Conservation (phyloP, 192 early-diverging fungal genomes). For the Podochytrium sp. region DNA sequence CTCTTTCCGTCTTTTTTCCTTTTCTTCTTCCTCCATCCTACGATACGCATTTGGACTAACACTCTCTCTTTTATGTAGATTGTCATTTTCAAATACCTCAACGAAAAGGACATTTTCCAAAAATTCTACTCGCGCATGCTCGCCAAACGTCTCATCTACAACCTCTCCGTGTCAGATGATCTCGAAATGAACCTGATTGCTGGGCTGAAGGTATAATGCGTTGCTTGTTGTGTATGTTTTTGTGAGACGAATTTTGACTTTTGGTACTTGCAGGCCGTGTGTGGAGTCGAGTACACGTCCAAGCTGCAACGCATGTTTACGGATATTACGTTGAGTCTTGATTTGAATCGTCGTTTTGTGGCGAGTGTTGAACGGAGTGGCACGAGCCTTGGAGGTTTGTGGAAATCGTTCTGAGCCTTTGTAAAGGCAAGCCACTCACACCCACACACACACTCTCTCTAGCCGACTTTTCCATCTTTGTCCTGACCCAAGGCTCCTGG, state of each 20-base stretch:
- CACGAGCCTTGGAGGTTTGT: constrained; percentile 56
- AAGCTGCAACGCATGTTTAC: constrained; percentile 90
- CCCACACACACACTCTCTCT: neutral
- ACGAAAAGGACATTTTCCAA: constrained; percentile 92
- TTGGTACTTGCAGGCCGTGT: constrained; percentile 56
- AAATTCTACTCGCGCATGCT: constrained; percentile 85
- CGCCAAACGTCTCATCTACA: constrained; percentile 81
- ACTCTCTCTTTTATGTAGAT: constrained; percentile 44
- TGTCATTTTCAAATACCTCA: constrained; percentile 82
- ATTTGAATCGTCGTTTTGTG: constrained; percentile 61
- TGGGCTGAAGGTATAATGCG: constrained; percentile 64
- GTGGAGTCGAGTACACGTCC: constrained; percentile 83
- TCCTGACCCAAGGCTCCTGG: constrained; percentile 84
- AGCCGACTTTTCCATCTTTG: constrained; percentile 75
- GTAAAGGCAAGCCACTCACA: too few species aligned
- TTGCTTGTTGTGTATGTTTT: neutral
- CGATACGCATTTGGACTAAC: neutral
- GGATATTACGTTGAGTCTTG: constrained; percentile 77
- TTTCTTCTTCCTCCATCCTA: too few species aligned
- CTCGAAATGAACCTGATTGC: constrained; percentile 82
- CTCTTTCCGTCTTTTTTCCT: too few species aligned
- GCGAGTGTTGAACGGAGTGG: constrained; percentile 45
- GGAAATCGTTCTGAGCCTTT: too few species aligned
- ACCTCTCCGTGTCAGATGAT: constrained; percentile 74
- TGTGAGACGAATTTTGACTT: constrained; percentile 3